Percentiles rank a stretch among this genome's conserved stretches.
phyloP scores from a whole-genome alignment of 2,329 filamentous ascomycete species.

The Cytospora piceicola region DNA sequence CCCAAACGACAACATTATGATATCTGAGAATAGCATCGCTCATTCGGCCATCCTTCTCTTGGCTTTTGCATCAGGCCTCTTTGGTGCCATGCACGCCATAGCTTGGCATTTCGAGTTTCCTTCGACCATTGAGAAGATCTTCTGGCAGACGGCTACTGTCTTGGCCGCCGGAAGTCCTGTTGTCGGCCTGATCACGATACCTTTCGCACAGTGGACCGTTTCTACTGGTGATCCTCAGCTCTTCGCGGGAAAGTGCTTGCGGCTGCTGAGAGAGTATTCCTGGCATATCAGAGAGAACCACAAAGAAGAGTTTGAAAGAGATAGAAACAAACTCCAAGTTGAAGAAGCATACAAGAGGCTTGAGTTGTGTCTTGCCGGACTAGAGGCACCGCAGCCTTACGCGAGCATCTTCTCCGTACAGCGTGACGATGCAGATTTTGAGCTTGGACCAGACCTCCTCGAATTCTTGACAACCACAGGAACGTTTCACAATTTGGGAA shows the following conservation, averaged over 20 bases:
- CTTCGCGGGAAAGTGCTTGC: not conserved
- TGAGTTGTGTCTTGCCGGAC: not conserved
- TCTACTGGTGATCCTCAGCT: not conserved
- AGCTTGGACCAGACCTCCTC: not conserved
- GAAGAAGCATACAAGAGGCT: not conserved
- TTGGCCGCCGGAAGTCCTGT: not conserved
- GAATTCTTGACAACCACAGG: not conserved
- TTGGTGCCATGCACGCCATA: constrained; percentile 16
- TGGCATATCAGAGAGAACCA: not conserved
- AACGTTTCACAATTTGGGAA: not conserved
- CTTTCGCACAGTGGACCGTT: not conserved
- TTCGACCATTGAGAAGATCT: not conserved
- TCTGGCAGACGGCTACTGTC: constrained; percentile 8
- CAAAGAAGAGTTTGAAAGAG: no score
- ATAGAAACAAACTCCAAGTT: not conserved
- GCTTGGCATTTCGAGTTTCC: constrained; percentile 21
- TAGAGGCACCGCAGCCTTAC: not conserved
- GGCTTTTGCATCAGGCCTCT: not conserved
- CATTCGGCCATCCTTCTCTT: not conserved
- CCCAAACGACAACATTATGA: not conserved
- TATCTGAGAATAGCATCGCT: not conserved
- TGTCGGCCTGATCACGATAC: not conserved
- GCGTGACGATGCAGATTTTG: not conserved
- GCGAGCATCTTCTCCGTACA: not conserved
- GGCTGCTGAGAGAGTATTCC: not conserved